Evolutionary conservation across 441 rosid genomes (phyloP), one percentile per base, ranked within the genome.

Genomic region (Biscutella laevigata): DNA sequence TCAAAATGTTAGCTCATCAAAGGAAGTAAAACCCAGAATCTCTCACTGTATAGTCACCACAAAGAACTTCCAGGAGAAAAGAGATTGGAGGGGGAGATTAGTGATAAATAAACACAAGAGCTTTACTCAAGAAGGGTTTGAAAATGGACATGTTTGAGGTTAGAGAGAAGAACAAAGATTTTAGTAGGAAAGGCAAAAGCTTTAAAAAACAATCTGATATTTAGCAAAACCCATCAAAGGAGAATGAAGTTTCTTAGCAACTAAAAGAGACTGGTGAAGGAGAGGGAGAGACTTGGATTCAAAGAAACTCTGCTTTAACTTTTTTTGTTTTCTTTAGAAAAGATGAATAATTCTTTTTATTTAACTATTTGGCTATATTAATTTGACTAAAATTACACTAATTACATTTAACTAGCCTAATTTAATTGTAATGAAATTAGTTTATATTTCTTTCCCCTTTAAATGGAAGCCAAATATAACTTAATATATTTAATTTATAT

Each of bases 261-360:
- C 65, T 53, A 15, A 59, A 39, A 57, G 68, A 37, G 59, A 42
- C n/a, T 20, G 22, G 28, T 51, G 66, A 22, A 21, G 26, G 61
- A 65, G 67, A 62, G 59, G 63, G 43, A 69, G 77, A 79, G 71
- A 73, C 91, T 78, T 90, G 64, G 82, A 78, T 74, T 90, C 80
- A 77, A 87, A 80, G 85, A 77, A 69, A 83, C 73, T 65, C 15
- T 48, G 59, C 40, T 6, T 43, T 19, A n/a, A n/a, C n/a, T 85
- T 65, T 63, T 15, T 42, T 43, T 36, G 37, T 49, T 70, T 54
- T 42, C 39, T 41, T 39, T 34, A 17, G 17, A 41, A 59, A 51
- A 51, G 38, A 33, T 33, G 6, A 7, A 27, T 26, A 2, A 5
- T 15, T 29, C 14, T 17, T 40, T 44, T 14, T n/a, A 20, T 37